phyloP scores from a whole-genome alignment of 78 protist species.

The Speleostelium caveatum region DNA sequence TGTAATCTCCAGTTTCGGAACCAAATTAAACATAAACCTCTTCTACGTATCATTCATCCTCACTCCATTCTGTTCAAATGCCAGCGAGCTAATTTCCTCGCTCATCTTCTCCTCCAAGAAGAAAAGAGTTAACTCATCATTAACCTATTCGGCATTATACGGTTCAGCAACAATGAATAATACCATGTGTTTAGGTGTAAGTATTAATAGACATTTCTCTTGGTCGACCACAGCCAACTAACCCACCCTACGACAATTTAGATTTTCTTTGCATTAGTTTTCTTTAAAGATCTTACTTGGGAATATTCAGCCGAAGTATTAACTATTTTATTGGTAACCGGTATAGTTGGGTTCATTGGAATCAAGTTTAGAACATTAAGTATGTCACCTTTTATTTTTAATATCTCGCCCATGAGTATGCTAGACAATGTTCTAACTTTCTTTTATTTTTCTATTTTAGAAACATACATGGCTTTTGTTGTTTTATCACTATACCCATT shows the following conservation, averaged over 20 bases:
- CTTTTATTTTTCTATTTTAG: neutral
- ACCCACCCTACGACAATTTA: neutral
- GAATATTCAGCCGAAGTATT: constrained; percentile 87
- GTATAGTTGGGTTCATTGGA: constrained; percentile 44
- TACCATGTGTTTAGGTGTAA: constrained; percentile 83
- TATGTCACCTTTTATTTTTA: neutral
- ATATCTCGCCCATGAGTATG: neutral
- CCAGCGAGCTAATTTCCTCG: constrained; percentile 85
- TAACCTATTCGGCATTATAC: constrained; percentile 75
- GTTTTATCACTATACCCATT: constrained; percentile 71
- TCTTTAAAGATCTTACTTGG: constrained; percentile 82
- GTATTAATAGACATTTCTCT: neutral
- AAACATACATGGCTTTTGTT: constrained; percentile 20
- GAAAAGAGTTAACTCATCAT: constrained; percentile 60
- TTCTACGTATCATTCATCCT: constrained; percentile 88
- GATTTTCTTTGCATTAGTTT: constrained; percentile 75
- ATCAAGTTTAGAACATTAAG: constrained; percentile 34
- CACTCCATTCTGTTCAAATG: constrained; percentile 90
- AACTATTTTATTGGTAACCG: constrained; percentile 71
- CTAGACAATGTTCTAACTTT: neutral
- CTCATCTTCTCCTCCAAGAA: constrained; percentile 83
- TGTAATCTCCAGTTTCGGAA: constrained; percentile 79
- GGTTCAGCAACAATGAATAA: constrained; percentile 93
- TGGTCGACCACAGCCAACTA: neutral
- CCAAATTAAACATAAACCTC: constrained; percentile 50